Evolutionary conservation across 148 eudicot species (phyloP), one percentile per base, ranked within the genome.

Genomic region (Agrostemma githago): DNA sequence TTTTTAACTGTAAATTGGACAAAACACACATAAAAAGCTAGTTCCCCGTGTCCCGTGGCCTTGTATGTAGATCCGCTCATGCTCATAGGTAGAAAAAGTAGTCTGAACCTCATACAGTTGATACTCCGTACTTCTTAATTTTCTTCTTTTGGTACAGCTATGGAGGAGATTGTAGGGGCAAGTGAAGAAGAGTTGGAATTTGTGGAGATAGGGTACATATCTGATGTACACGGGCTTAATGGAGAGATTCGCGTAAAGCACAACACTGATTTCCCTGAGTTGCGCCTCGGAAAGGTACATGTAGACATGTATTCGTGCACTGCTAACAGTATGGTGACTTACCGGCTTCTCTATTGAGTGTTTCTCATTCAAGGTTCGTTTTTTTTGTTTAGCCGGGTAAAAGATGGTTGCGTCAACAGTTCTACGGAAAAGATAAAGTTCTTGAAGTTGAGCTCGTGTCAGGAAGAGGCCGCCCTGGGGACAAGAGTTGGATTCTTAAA

Each of bases 181-280:
- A 82, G 75, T 75, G 56, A 80, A 70, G 75, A 65, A 20, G 85
- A 75, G 48, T 78, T 81, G 60, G 85, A 78, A 21, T 91, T 88
- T 78, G 79, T 94, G 66, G 98, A 91, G 76, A 69, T 90, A 81
- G 98, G 97, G 69, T 86, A 91, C 72, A 72, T 94, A 77, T 86
- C 76, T 72, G 82, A 89, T 78, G 97, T 91, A 62, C 98, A 94
- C 76, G 98, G 97, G 62, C 87, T 94, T 77, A 83, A 88, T 75
- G 98, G 98, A 82, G 97, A 94, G 88, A 84, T 94, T 77, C 88
- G 91, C 61, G 91, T 94, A 73, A 91, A 88, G 77, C 81, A 88
- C 68, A 88, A 67, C 85, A 89, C 98, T 15, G 98, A 86, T 79
- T 94, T 94, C 80, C 93, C 97, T 14, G 93, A 94, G 70, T 76